Evolutionary conservation across 805 yeast genomes (phyloP).

Genomic region (Candida incommunis): DNA sequence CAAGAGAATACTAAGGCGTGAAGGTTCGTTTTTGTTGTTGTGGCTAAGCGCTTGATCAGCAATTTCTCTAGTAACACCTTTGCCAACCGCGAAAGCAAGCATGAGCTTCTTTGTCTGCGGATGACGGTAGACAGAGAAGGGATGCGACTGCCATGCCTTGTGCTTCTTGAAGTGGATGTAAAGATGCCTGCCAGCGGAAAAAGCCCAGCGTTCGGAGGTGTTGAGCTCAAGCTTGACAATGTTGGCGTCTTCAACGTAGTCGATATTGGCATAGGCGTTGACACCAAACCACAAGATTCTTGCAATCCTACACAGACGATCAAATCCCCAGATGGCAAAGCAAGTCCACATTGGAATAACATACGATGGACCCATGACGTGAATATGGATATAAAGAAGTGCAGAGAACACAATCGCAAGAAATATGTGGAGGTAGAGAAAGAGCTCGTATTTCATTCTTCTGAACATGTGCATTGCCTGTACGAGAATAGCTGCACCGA

Average conservation of each 20-base stretch:
- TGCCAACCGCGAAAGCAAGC: slow-evolving; percentile 36
- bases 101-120: slow-evolving; percentile 27
- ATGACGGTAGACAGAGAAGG: slow-evolving; percentile 35
- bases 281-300: slow-evolving; percentile 46
- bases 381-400: slow-evolving; percentile 35
- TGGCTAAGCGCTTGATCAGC: slow-evolving; percentile 20
- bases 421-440: slow-evolving; percentile 34
- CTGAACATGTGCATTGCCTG: slow-evolving; percentile 40
- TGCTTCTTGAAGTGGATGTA: slow-evolving; percentile 41
- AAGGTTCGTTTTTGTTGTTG: slow-evolving; percentile 11
- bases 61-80: slow-evolving; percentile 36
- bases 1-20: slow-evolving; percentile 28
- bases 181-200: slow-evolving; percentile 44
- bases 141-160: slow-evolving; percentile 59
- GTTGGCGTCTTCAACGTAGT: slow-evolving; percentile 17
- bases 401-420: slow-evolving; percentile 13
- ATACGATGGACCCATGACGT: slow-evolving; percentile 47
- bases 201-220: slow-evolving; percentile 32
- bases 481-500: slow-evolving; percentile 23
- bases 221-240: slow-evolving; percentile 22
- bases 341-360: slow-evolving; percentile 39
- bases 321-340: slow-evolving; percentile 54
- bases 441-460: slow-evolving; percentile 39
- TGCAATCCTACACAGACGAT: slow-evolving; percentile 41
- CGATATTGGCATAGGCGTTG: slow-evolving; percentile 15